Base-by-base conservation (phyloP, 768 basidiomycete genomes). In the Leccinum uliginosum region DNA sequence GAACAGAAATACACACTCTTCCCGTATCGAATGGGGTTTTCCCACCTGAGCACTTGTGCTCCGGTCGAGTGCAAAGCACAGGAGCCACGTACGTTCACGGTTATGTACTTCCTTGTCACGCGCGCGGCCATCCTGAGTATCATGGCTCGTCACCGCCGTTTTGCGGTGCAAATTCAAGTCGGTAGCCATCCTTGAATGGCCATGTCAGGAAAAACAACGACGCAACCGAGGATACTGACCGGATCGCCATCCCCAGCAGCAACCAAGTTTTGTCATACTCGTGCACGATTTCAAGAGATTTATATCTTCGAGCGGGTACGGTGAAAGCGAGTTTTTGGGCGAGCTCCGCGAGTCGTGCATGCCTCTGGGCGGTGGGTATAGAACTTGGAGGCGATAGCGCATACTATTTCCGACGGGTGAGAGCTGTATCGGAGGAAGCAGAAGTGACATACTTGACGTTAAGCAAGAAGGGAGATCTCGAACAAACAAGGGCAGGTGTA, bases 231-330 rank as follows among this genome's bases (percentile, higher is more conserved):
- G 23, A 24, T 32, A 46, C 83, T 50, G 57, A 86, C 87, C 89
- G 79, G 61, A 88, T 89, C 7, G 81, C 87, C 87, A 94, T 91
- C 32, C 93, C 93, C 24, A 98, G 74, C 15, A 91, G 75, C 61
- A 93, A 69, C 92, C 93, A 98, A 0, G 95, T 98, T 64, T 88
- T 85, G 72, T 99, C 96, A 64, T 96, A 93, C 68, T 99, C 96
- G 66, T 93, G 95, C 4, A 95, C 91, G 58, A 96, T 93, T 74
- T 94, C 93, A 45, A 93, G 83, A n/a, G 87, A 89, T 72, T 96
- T 96, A 77, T 91, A 93, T 0, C 92, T 92, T 59, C 80, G 79
- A 15, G 89, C 90, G 19, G 91, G 90, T 14, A 93, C 89, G 59
- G 78, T 83, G 72, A 95, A 98, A 0, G 95, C 90, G 19, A 98